Evolutionary conservation across 2,329 filamentous ascomycete genomes (phyloP), one percentile per base, ranked within the genome.

Genomic region (Proliferodiscus dingleyae): DNA sequence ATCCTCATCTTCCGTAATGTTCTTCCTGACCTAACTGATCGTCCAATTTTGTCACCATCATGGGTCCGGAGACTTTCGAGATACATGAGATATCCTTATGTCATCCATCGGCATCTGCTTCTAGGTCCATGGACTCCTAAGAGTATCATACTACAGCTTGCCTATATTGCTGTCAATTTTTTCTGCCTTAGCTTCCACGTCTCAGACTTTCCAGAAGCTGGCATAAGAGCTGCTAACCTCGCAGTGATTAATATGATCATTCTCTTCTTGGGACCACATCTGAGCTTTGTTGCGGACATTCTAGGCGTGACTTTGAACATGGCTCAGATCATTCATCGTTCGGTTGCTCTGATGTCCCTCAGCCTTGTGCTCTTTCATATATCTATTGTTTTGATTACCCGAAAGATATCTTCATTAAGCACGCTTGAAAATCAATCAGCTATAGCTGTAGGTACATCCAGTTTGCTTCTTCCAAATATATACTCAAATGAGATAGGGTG

Each of bases 251-350:
- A 46, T 30, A 30, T 55, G 15, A 49, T 56, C 22, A 47, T 46
- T 18, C 43, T 61, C 13, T 52, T 60, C 36, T 15, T 41, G n/a
- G 55, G 55, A 8, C 45, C 45, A 13, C 43, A 59, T 39, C 49
- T 57, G 6, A 49, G 42, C 47, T 56, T 58, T 39, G 46, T 58
- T 4, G 56, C 56, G 16, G 52, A 58, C 33, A 24, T 55, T 3
- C 34, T 60, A 37, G 43, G 55, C 7, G 9, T 61, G 18, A 56
- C 45, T 28, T 45, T 59, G 24, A 45, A 39, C 29, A 49, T 16
- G 43, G 50, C 46, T 33, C 38, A 22, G 22, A 23, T 40, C 5
- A 45, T 59, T 4, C 46, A 61, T 43, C 33, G 44, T 11, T 59
- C 49, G 13, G 46, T 49, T n/a, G 44, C 52, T 1, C 18, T 51